Conservation (phyloP, 2,329 filamentous ascomycete species). For the Bipolaris cookei region DNA sequence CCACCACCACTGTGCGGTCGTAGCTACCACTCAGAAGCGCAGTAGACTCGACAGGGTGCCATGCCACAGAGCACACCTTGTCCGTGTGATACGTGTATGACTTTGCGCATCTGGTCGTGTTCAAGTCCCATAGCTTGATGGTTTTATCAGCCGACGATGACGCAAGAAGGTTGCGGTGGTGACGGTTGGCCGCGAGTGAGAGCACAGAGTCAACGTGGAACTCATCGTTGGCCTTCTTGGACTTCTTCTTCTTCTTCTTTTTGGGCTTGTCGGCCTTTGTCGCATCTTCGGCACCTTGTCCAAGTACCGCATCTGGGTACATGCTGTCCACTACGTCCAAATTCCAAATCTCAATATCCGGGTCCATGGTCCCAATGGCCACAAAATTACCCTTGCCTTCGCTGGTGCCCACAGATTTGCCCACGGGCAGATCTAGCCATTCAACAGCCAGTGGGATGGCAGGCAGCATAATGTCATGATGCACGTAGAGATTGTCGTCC, state of each 20-base stretch:
- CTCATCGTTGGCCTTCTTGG: constrained; percentile 83
- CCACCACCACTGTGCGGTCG: constrained; percentile 90
- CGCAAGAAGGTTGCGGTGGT: constrained; percentile 91
- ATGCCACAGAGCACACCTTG: constrained; percentile 95
- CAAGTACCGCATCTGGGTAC: constrained; percentile 96
- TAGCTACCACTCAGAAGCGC: constrained; percentile 92
- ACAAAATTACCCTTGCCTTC: constrained; percentile 85
- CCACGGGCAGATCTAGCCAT: constrained; percentile 92
- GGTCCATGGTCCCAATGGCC: constrained; percentile 95
- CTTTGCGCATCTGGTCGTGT: constrained; percentile 90
- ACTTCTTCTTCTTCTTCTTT: constrained; percentile 91
- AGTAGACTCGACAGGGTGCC: constrained; percentile 87
- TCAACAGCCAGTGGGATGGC: constrained; percentile 94
- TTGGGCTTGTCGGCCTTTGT: constrained; percentile 67
- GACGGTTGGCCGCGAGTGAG: constrained; percentile 86
- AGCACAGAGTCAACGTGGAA: constrained; percentile 96
- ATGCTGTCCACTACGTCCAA: constrained; percentile 95
- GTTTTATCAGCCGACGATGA: constrained; percentile 97
- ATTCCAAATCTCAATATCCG: constrained; percentile 98
- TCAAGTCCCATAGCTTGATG: constrained; percentile 96
- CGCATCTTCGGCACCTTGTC: constrained; percentile 63
- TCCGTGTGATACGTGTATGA: constrained; percentile 96
- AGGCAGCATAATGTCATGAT: constrained; percentile 99
- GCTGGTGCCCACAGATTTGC: constrained; percentile 60
- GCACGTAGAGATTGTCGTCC: constrained; percentile 95